These are phyloP conservation scores for Trichosporon faecale DNA, from an alignment of 1,284 basidiomycete species.

Conservation along the genomic window DNA sequence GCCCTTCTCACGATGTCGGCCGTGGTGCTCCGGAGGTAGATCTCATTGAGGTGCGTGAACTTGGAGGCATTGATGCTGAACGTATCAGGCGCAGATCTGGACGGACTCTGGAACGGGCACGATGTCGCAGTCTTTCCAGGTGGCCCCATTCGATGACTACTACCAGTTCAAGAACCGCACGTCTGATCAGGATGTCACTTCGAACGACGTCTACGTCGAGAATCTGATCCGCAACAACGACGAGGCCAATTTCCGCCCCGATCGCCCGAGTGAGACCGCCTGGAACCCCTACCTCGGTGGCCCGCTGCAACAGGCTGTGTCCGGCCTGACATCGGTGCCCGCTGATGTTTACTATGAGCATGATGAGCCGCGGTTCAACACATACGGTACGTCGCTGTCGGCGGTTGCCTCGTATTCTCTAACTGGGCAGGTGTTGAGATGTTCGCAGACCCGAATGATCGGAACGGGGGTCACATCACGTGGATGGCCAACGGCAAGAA, in stretches of 20 bases:
- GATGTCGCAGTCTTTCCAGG: slow-evolving; percentile 61
- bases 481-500: slow-evolving; percentile 67
- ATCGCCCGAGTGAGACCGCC: slow-evolving; percentile 49
- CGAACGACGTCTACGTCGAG: slow-evolving; percentile 6
- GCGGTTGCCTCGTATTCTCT: background rate
- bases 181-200: slow-evolving; percentile 24
- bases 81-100: slow-evolving; percentile 33
- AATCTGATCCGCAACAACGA: background rate
- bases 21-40: slow-evolving; percentile 59
- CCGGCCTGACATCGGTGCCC: slow-evolving; percentile 60
- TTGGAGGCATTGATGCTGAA: background rate
- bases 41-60: slow-evolving; percentile 55
- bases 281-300: slow-evolving; percentile 75
- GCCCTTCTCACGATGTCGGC: slow-evolving; percentile 47
- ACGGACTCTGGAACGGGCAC: slow-evolving; percentile 32
- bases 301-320: slow-evolving; percentile 75
- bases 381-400: slow-evolving; percentile 56
- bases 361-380: slow-evolving; percentile 25
- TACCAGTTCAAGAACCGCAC: slow-evolving; percentile 62
- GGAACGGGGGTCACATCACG: slow-evolving; percentile 63
- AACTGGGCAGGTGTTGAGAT: slow-evolving; percentile 60
- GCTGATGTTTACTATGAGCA: slow-evolving; percentile 49
- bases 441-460: slow-evolving; percentile 61
- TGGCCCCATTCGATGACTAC: slow-evolving; percentile 61
- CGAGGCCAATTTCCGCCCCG: background rate